Percentiles rank a stretch among this genome's conserved stretches.
phyloP scores from a whole-genome alignment of 2,329 filamentous ascomycete genomes.

The Pseudogymnoascus pannorum region DNA sequence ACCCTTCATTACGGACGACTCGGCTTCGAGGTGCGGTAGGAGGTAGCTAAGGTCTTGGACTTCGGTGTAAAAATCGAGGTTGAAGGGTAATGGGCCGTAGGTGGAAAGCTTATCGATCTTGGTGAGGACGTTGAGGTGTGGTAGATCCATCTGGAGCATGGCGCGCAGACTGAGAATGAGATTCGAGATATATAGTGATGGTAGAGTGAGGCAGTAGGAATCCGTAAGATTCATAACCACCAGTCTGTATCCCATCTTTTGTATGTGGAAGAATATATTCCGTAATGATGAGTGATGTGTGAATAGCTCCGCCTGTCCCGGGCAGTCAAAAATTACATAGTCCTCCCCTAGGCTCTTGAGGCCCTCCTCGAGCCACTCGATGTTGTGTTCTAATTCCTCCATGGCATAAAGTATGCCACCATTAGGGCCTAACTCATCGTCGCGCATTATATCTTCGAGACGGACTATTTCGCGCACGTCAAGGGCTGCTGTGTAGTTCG shows the following conservation, averaged over 20 bases:
- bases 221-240: constrained; percentile 91
- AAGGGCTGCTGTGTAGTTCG: constrained; percentile 79
- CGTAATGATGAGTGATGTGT: constrained; percentile 89
- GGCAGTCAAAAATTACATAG: constrained; percentile 92
- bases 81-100: constrained; percentile 85
- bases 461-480: constrained; percentile 86
- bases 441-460: constrained; percentile 89
- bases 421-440: constrained; percentile 85
- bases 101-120: constrained; percentile 92
- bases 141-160: constrained; percentile 97
- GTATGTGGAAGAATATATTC: constrained; percentile 83
- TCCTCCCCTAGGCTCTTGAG: constrained; percentile 78
- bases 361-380: constrained; percentile 82
- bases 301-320: constrained; percentile 93
- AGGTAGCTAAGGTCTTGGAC: constrained; percentile 88
- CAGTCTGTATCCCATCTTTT: constrained; percentile 89
- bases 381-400: constrained; percentile 89
- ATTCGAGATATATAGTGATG: constrained; percentile 91
- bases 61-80: constrained; percentile 95
- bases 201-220: constrained; percentile 85
- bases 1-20: constrained; percentile 62
- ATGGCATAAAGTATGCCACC: constrained; percentile 88
- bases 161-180: constrained; percentile 86
- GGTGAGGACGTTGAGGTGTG: constrained; percentile 90
- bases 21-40: constrained; percentile 69